phyloP scores from a whole-genome alignment of 805 yeast species.

The Candida corydali region DNA sequence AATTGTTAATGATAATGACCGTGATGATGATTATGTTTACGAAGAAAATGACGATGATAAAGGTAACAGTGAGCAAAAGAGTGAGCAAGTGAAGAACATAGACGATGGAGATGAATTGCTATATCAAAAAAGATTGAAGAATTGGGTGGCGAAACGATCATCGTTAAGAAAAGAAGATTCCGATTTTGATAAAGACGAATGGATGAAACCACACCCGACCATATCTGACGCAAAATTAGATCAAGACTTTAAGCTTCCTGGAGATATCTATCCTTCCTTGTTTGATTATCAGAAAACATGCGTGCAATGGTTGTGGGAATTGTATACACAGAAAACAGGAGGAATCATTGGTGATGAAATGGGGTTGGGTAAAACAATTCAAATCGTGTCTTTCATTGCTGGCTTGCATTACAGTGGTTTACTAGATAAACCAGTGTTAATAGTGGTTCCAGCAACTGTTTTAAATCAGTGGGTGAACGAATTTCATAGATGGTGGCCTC shows the following conservation, averaged over 20 bases:
- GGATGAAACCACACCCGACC: slow-evolving; percentile 74
- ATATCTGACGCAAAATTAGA: slow-evolving; percentile 72
- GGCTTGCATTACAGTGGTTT: slow-evolving; percentile 80
- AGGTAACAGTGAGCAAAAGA: slow-evolving; percentile 3
- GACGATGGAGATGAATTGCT: slow-evolving; percentile 81
- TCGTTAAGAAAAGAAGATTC: slow-evolving; percentile 26
- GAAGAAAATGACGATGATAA: slow-evolving; percentile 13
- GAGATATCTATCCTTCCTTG: slow-evolving; percentile 80
- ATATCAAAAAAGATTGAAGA: slow-evolving; percentile 55
- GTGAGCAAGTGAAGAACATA: slow-evolving; percentile 28
- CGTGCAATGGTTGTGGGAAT: slow-evolving; percentile 96
- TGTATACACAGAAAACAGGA: slow-evolving; percentile 84
- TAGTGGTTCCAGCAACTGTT: slow-evolving; percentile 97
- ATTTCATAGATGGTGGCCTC: slow-evolving; percentile 98
- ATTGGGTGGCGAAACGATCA: slow-evolving; percentile 58
- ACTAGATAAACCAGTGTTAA: slow-evolving; percentile 70
- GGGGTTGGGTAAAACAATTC: slow-evolving; percentile 97
- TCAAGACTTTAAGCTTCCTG: slow-evolving; percentile 72
- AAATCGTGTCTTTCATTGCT: slow-evolving; percentile 85
- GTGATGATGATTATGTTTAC: slow-evolving; percentile 14
- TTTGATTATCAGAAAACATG: slow-evolving; percentile 95
- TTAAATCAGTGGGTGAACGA: slow-evolving; percentile 97
- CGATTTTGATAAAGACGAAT: slow-evolving; percentile 43
- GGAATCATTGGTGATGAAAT: slow-evolving; percentile 97
- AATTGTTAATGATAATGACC: slow-evolving; percentile 14